phyloP scores from a whole-genome alignment of 2,329 filamentous ascomycete species.

The Delphinella strobiligena region DNA sequence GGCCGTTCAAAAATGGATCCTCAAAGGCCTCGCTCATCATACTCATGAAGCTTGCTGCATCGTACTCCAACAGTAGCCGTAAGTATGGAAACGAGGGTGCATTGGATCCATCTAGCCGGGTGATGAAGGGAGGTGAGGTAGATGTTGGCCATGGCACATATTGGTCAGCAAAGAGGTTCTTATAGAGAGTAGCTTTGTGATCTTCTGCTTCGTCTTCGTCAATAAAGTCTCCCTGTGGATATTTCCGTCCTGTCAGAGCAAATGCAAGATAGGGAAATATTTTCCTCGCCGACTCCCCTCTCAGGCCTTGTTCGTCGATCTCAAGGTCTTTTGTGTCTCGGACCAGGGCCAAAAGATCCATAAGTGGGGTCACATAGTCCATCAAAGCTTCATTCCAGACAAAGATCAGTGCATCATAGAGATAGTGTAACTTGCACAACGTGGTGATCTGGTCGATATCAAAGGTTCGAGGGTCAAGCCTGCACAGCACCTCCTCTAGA shows the following conservation, averaged over 20 bases:
- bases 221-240: conserved; percentile 71
- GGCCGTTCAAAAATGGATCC: conserved; percentile 82
- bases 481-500: conserved; percentile 88
- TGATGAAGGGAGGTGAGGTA: conserved; percentile 10
- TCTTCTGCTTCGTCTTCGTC: conserved; percentile 57
- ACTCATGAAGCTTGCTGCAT: conserved; percentile 85
- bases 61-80: conserved; percentile 71
- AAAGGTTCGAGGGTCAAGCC: conserved; percentile 78
- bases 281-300: conserved; percentile 50
- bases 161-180: conserved; percentile 83
- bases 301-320: conserved; percentile 47
- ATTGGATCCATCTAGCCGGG: conserved; percentile 38
- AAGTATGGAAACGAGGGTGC: conserved; percentile 79
- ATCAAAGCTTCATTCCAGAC: conserved; percentile 86
- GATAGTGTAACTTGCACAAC: conserved; percentile 78
- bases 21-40: conserved; percentile 96
- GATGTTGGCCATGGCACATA: conserved; percentile 58
- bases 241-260: conserved; percentile 76
- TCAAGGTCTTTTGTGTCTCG: conserved; percentile 48
- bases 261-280: conserved; percentile 94
- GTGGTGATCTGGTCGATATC: conserved; percentile 88
- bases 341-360: conserved; percentile 62
- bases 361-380: conserved; percentile 84
- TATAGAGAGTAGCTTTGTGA: conserved; percentile 82
- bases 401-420: conserved; percentile 93